phyloP scores from a whole-genome alignment of 192 early-diverging fungal species.

The Chytriomyces confervae region DNA sequence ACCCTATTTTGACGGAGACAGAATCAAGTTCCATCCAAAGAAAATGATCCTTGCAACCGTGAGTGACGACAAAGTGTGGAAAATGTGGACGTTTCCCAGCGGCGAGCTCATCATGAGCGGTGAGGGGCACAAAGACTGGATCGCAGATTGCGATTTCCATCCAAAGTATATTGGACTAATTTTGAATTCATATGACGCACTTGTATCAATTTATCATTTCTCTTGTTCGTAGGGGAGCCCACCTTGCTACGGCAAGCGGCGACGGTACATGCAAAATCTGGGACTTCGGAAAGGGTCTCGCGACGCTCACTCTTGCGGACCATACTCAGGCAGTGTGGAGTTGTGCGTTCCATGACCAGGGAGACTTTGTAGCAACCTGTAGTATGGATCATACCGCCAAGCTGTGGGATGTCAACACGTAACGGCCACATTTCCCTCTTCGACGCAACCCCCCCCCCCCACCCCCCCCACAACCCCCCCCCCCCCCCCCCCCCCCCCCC shows the following conservation, averaged over 20 bases:
- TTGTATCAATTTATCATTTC: neutral
- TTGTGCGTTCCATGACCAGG: conserved; percentile 62
- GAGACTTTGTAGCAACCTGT: conserved; percentile 51
- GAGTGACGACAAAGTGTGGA: conserved; percentile 64
- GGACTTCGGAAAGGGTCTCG: conserved; percentile 61
- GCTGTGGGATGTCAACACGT: conserved; percentile 65
- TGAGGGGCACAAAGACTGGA: conserved; percentile 61
- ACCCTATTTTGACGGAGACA: conserved; percentile 19
- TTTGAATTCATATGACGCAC: neutral
- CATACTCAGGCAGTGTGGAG: conserved; percentile 65
- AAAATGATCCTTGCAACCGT: conserved; percentile 64
- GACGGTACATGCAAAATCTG: conserved; percentile 64
- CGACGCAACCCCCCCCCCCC: too few relatives aligned
- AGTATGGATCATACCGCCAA: conserved; percentile 64
- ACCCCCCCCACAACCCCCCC: too few relatives aligned
- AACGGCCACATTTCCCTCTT: neutral
- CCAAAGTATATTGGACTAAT: conserved; percentile 46
- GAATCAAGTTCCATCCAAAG: conserved; percentile 64
- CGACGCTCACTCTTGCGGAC: conserved; percentile 54
- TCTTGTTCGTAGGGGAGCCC: neutral
- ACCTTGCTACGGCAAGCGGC: conserved; percentile 60
- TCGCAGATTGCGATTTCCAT: conserved; percentile 65
- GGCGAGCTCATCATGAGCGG: conserved; percentile 65
- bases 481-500: too few relatives aligned
- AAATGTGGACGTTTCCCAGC: conserved; percentile 63